These are phyloP conservation scores for Colletotrichum sp. DNA, from an alignment of 2,329 filamentous ascomycete genomes.

Conservation along the genomic window DNA sequence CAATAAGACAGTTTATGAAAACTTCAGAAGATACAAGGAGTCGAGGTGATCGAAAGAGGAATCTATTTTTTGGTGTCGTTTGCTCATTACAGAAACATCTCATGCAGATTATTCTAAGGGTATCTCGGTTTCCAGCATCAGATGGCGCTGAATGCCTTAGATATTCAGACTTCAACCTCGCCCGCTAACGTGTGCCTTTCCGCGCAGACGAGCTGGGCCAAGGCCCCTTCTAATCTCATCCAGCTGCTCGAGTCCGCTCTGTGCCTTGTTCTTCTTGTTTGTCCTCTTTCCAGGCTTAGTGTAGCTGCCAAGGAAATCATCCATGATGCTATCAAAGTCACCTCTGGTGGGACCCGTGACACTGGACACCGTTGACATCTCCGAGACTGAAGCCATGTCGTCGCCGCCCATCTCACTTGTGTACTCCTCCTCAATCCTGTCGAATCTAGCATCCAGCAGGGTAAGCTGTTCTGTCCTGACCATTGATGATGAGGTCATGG, in stretches of 20 bases:
- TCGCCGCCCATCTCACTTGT: conserved; percentile 50
- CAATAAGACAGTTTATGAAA: no score
- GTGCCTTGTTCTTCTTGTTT: conserved; percentile 81
- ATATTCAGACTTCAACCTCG: background rate
- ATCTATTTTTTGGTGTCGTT: background rate
- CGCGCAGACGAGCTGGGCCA: conserved; percentile 72
- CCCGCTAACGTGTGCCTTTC: background rate
- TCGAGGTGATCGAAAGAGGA: background rate
- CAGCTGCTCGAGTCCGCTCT: conserved; percentile 84
- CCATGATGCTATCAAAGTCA: conserved; percentile 90
- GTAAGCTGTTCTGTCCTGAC: conserved; percentile 87
- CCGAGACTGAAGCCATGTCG: conserved; percentile 62
- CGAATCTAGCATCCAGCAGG: conserved; percentile 88
- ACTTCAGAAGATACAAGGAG: background rate
- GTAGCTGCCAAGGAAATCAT: conserved; percentile 85
- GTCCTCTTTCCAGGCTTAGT: conserved; percentile 74
- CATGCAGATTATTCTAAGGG: background rate
- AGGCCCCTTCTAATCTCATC: conserved; percentile 86
- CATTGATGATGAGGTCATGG: conserved; percentile 89
- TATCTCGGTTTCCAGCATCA: conserved; percentile 4
- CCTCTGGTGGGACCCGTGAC: conserved; percentile 71
- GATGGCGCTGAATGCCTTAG: background rate
- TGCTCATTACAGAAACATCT: conserved; percentile 12
- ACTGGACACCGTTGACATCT: conserved; percentile 67
- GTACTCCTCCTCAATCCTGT: conserved; percentile 85